A percentile compares a stretch with the other conserved stretches of the same genome.
These are phyloP conservation scores for Pestalotiopsis fici DNA, from an alignment of 2,329 filamentous ascomycete genomes.

Conservation along the genomic window DNA sequence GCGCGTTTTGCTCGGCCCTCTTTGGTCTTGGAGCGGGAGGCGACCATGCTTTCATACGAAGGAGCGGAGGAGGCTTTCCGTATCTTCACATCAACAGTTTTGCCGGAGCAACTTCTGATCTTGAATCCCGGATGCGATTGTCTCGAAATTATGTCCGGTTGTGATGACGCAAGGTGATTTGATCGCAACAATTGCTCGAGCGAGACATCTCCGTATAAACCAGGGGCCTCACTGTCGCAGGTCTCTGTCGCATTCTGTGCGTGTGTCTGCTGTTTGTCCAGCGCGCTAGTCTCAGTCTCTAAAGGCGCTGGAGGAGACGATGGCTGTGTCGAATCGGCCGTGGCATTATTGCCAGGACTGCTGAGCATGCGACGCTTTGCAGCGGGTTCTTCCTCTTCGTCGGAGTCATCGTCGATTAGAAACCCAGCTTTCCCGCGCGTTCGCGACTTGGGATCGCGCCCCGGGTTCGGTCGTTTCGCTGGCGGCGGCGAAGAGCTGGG, in stretches of 20 bases:
- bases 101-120: constrained; percentile 59
- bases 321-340: constrained; percentile 20
- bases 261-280: not conserved
- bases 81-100: constrained; percentile 54
- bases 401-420: constrained; percentile 41
- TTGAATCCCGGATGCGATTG: constrained; percentile 33
- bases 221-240: not conserved
- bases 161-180: constrained; percentile 18
- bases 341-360: constrained; percentile 21
- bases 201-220: not conserved
- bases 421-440: constrained; percentile 42
- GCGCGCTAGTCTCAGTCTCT: constrained; percentile 11
- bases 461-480: constrained; percentile 37
- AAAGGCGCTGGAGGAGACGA: constrained; percentile 20
- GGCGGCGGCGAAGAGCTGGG: constrained; percentile 44
- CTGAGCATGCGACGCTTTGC: constrained; percentile 46
- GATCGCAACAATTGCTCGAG: constrained; percentile 21
- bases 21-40: constrained; percentile 65
- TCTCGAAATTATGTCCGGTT: constrained; percentile 20
- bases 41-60: constrained; percentile 68
- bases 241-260: not conserved
- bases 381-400: constrained; percentile 38
- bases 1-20: constrained; percentile 70
- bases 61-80: constrained; percentile 46
- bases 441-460: constrained; percentile 31